A percentile compares a stretch with the other conserved stretches of the same genome.
Evolutionary conservation across 192 early-diverging fungal species (phyloP).

Genomic region (Linderina pennispora): DNA sequence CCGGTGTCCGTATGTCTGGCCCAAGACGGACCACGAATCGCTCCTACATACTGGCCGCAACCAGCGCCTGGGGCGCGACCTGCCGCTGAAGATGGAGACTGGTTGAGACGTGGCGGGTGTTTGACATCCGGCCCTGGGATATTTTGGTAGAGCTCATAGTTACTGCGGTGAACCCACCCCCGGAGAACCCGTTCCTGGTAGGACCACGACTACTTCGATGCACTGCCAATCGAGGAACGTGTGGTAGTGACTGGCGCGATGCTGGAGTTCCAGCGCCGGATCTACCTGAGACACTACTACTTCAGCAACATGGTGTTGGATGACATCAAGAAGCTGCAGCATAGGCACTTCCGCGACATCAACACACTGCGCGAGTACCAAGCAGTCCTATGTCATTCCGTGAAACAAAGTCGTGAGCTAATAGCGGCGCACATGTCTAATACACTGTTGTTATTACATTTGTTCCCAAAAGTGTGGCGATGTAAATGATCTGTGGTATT

Average conservation of each 20-base stretch:
- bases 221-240: constrained; percentile 55
- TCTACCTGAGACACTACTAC: constrained; percentile 50
- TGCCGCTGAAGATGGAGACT: constrained; percentile 59
- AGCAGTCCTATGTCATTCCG: too few relatives aligned
- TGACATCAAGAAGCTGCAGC: constrained; percentile 36
- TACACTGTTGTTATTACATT: too few relatives aligned
- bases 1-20: constrained; percentile 69
- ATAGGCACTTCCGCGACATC: constrained; percentile 31
- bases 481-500: too few relatives aligned
- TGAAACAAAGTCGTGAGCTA: too few relatives aligned
- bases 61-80: constrained; percentile 52
- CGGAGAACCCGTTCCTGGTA: constrained; percentile 63
- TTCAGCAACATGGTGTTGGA: constrained; percentile 42
- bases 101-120: constrained; percentile 57
- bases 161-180: constrained; percentile 48
- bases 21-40: constrained; percentile 54
- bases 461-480: too few relatives aligned
- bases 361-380: constrained; percentile 35
- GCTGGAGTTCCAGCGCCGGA: constrained; percentile 57
- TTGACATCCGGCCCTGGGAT: constrained; percentile 59
- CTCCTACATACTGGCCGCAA: constrained; percentile 46
- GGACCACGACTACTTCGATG: constrained; percentile 55
- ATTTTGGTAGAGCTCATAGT: constrained; percentile 64
- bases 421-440: too few relatives aligned
- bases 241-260: constrained; percentile 62